These are phyloP conservation scores for Arthrobotrys sinensis DNA, from an alignment of 2,329 filamentous ascomycete species.

Conservation along the genomic window DNA sequence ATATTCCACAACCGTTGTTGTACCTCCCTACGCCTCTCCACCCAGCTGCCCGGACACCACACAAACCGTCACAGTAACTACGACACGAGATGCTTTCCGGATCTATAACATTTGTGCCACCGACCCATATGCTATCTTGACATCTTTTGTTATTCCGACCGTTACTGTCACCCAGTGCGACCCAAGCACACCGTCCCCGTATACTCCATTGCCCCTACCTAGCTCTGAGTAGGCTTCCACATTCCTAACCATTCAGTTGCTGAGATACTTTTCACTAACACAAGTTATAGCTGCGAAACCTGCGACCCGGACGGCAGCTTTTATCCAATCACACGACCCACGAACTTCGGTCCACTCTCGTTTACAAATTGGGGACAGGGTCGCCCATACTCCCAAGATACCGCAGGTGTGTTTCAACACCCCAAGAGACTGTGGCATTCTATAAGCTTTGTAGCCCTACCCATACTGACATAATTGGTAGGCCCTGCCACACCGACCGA, in stretches of 20 bases:
- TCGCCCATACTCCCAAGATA: constrained; percentile 7
- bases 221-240: constrained; percentile 9
- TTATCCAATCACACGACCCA: constrained; percentile 24
- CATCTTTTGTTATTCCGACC: constrained; percentile 45
- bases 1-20: constrained; percentile 38
- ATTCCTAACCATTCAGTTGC: neutral
- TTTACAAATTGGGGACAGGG: constrained; percentile 43
- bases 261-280: neutral
- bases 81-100: constrained; percentile 37
- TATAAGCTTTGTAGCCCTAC: neutral
- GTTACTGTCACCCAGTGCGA: constrained; percentile 47
- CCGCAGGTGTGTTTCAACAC: constrained; percentile 10
- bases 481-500: neutral
- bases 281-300: constrained; percentile 26
- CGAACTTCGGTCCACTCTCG: constrained; percentile 35
- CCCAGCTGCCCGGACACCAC: constrained; percentile 5
- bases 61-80: constrained; percentile 38
- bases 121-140: constrained; percentile 42
- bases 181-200: neutral
- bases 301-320: constrained; percentile 17
- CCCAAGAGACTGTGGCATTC: neutral
- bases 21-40: neutral
- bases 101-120: constrained; percentile 51
- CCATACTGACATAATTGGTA: constrained; percentile 20
- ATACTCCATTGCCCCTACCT: constrained; percentile 2